Evolutionary conservation across 805 yeast species (phyloP), one percentile per base, ranked within the genome.

Genomic region (Alloascoidea hylecoeti): DNA sequence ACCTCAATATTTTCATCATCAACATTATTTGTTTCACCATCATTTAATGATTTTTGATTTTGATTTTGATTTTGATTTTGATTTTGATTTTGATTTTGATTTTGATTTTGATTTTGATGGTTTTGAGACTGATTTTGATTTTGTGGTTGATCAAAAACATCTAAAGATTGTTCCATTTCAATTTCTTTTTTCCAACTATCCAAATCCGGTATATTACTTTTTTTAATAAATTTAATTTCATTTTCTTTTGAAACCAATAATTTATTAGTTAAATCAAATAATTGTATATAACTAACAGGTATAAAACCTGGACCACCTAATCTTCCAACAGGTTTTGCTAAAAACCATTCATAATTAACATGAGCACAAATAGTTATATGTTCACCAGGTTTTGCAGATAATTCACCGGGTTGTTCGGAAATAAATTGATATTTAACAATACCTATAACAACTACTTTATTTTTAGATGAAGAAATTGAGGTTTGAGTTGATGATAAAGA

Each of bases 251-350:
- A 23, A 37, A 80, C 64, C 39, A 79, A 65, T 48, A 66, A 61
- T 39, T 78, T 72, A 1, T 82, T 66, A 15, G 75, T 63, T 41
- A 86, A 68, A 55, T 92, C 95, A 33, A 89, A 74, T 28, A 89
- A 69, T 51, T 85, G 83, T 16, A 92, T 92, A 50, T 83, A 92
- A 15, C 82, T 72, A 4, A 84, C 89, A 0, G 99, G 98, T 4
- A 92, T 94, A 35, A 92, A 66, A 1, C 99, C 98, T 0, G 97
- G 97, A 1, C 96, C 98, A 17, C 98, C 97, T 30, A 89, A 64
- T 39, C 96, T 66, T 42, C 89, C 94, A 34, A 92, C 82, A 12
- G 96, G 96, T 55, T 92, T 92, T 3, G 96, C 97, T 42, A 92
- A 89, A 49, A 86, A 88, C 99, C 99, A 92, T 60, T 94, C 99